Conservation (phyloP, 2,329 filamentous ascomycete species). For the Colletotrichum sp. region DNA sequence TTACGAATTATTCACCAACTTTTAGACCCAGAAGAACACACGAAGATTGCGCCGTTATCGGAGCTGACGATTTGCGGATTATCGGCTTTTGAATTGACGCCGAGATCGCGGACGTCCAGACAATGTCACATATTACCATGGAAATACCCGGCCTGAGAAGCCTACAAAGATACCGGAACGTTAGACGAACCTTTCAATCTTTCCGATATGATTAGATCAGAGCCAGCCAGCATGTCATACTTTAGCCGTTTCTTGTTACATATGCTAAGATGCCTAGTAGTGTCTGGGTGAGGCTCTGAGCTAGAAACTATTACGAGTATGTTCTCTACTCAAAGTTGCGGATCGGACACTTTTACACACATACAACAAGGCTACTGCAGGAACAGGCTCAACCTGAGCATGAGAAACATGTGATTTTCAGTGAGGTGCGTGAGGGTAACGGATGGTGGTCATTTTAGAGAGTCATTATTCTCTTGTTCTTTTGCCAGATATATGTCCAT, state of each 20-base stretch:
- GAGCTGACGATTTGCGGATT: accelerated
- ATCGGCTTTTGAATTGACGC: neutral
- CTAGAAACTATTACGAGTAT: accelerated
- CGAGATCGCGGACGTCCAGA: neutral
- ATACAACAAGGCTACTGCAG: neutral
- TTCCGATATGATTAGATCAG: too few relatives aligned
- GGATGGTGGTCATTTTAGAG: accelerated
- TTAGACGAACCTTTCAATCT: too few relatives aligned
- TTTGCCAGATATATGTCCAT: accelerated
- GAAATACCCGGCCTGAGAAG: neutral
- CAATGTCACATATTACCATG: accelerated
- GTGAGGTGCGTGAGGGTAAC: accelerated
- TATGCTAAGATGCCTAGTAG: too few relatives aligned
- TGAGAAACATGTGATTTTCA: neutral
- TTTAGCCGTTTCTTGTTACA: too few relatives aligned
- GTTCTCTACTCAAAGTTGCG: neutral
- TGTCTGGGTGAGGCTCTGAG: neutral
- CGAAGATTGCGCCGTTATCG: neutral
- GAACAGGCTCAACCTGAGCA: neutral
- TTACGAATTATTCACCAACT: too few relatives aligned
- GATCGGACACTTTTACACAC: neutral
- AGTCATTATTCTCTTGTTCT: accelerated
- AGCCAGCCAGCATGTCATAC: too few relatives aligned
- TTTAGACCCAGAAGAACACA: accelerated
- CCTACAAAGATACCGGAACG: too few relatives aligned